phyloP scores from a whole-genome alignment of 345 rosid genomes.

The Diplotaxis tenuifolia region DNA sequence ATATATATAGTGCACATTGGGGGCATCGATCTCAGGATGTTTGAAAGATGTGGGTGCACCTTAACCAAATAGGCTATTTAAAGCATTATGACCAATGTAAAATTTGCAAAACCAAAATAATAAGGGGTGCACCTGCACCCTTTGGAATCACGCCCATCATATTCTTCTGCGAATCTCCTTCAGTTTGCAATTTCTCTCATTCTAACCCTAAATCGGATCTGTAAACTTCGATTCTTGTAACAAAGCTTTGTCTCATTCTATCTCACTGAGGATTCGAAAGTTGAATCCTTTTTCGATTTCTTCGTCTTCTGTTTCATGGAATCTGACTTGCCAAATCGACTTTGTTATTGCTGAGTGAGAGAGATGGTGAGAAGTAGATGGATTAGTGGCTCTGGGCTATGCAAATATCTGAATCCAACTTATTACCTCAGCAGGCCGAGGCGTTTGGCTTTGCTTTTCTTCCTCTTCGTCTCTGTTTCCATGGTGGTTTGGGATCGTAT shows the following conservation, averaged over 20 bases:
- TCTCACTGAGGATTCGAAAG: constrained; percentile 18
- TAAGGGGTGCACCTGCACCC: too few relatives aligned
- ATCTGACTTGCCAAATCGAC: constrained; percentile 21
- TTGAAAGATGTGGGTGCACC: too few relatives aligned
- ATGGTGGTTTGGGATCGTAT: constrained; percentile 84
- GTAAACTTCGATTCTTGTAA: neutral
- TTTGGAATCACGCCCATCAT: too few relatives aligned
- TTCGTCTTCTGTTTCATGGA: constrained; percentile 30
- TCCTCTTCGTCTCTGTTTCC: constrained; percentile 59
- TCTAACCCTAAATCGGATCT: constrained; percentile 32
- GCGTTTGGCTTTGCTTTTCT: constrained; percentile 67
- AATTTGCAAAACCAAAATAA: too few relatives aligned
- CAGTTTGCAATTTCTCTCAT: too few relatives aligned
- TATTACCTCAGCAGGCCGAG: constrained; percentile 75
- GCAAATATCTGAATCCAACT: constrained; percentile 66
- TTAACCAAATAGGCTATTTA: too few relatives aligned
- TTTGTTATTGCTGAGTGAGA: constrained; percentile 25
- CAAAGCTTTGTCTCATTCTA: neutral
- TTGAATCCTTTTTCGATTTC: neutral
- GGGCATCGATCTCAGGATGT: too few relatives aligned
- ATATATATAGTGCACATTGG: too few relatives aligned
- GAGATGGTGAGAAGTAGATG: constrained; percentile 40
- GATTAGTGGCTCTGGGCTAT: constrained; percentile 30
- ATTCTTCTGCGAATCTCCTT: too few relatives aligned
- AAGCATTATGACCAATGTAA: too few relatives aligned